Evolutionary conservation across 1,284 basidiomycete species (phyloP).

Genomic region (Abortiporus biennis): DNA sequence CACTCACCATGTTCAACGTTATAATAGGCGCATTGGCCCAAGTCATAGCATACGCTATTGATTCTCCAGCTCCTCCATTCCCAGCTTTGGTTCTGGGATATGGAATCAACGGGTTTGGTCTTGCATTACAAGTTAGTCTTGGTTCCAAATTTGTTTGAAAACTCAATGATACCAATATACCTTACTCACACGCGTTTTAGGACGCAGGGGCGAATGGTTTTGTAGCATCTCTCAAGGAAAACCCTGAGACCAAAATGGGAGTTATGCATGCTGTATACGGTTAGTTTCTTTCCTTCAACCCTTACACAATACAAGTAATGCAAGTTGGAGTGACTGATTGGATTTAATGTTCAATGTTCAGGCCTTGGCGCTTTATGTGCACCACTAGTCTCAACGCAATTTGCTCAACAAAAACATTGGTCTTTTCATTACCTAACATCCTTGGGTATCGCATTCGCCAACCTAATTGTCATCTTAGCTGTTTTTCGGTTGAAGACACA

Average conservation of each 20-base stretch:
- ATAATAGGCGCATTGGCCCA: conserved; percentile 30
- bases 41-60: conserved; percentile 43
- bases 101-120: conserved; percentile 56
- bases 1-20: too few relatives aligned
- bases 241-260: conserved; percentile 51
- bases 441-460: conserved; percentile 47
- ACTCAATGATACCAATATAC: not conserved
- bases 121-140: conserved; percentile 45
- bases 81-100: conserved; percentile 54
- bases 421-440: conserved; percentile 64
- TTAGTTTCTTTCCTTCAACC: conserved; percentile 5
- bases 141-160: not conserved
- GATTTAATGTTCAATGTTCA: conserved; percentile 51
- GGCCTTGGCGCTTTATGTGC: conserved; percentile 53
- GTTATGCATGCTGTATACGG: conserved; percentile 49
- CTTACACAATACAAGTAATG: not conserved
- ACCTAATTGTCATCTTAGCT: conserved; percentile 33
- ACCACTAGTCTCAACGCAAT: conserved; percentile 61
- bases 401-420: conserved; percentile 43
- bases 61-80: conserved; percentile 59
- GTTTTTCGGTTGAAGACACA: conserved; percentile 52
- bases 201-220: conserved; percentile 54
- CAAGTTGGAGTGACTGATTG: conserved; percentile 25
- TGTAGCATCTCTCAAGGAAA: conserved; percentile 40
- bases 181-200: conserved; percentile 15